Evolutionary conservation across 192 early-diverging fungal species (phyloP).

Genomic region (Coemansia sp.): DNA sequence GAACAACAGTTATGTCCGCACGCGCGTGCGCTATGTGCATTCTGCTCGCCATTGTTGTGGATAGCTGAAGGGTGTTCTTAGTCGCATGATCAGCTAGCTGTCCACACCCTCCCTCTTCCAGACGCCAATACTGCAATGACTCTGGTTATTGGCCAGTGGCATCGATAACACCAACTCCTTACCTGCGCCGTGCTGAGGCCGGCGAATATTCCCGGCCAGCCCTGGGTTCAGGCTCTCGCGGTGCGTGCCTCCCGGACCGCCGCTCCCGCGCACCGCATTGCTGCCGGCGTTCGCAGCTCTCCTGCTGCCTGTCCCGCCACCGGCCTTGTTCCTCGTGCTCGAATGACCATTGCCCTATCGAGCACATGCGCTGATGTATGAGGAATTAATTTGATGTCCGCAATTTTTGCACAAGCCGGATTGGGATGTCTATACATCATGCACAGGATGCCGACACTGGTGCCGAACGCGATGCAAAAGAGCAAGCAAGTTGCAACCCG

Average conservation of each 20-base stretch:
- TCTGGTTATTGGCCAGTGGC: background rate
- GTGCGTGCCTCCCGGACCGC: slow-evolving; percentile 9
- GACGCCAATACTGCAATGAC: background rate
- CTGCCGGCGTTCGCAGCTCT: slow-evolving; percentile 2
- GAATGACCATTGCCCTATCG: slow-evolving; percentile 43
- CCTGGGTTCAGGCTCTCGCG: slow-evolving; percentile 18
- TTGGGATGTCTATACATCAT: no score
- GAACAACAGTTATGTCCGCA: no score
- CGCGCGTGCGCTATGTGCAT: background rate
- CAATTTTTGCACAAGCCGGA: no score
- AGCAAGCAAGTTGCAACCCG: no score
- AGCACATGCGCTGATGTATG: background rate
- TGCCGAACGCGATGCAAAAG: no score
- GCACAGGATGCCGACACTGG: no score
- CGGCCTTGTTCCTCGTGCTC: slow-evolving; percentile 14
- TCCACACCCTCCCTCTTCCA: background rate
- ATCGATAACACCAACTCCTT: background rate
- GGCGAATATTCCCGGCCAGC: slow-evolving; percentile 18
- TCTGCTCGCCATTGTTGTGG: no score
- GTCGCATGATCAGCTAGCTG: slow-evolving; percentile 1
- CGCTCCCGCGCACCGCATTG: slow-evolving; percentile 9
- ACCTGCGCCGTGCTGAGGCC: slow-evolving; percentile 22
- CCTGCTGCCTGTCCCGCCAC: slow-evolving; percentile 12
- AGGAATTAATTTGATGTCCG: background rate
- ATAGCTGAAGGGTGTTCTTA: no score